Evolutionary conservation across 371 early-diverging fungal species (phyloP).

Genomic region (Syncephalastrum contaminatum): DNA sequence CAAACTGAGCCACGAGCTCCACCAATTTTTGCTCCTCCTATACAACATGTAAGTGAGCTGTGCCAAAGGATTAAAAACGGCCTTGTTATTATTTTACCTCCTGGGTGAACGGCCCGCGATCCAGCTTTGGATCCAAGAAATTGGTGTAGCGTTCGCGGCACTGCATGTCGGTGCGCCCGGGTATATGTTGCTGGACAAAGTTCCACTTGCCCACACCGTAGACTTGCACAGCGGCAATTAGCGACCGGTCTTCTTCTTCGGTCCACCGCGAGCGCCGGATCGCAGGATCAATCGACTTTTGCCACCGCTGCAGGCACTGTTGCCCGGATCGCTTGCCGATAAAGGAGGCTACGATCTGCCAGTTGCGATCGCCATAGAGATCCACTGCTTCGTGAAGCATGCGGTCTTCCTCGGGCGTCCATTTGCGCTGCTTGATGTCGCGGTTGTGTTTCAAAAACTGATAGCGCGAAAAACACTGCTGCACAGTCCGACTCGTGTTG

Average conservation of each 20-base stretch:
- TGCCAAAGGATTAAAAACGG: no score
- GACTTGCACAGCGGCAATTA: conserved; percentile 62
- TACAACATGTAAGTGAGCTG: no score
- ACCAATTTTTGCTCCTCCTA: no score
- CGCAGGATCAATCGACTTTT: conserved; percentile 71
- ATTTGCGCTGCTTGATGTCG: conserved; percentile 26
- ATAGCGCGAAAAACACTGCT: conserved; percentile 80
- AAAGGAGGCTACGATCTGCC: conserved; percentile 68
- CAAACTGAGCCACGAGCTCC: no score
- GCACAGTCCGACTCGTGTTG: conserved; percentile 70
- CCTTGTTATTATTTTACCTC: conserved; percentile 34
- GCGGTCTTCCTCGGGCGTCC: conserved; percentile 67
- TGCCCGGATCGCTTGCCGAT: conserved; percentile 70
- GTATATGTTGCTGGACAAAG: conserved; percentile 67
- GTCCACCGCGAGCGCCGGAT: conserved; percentile 77
- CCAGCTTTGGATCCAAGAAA: conserved; percentile 63
- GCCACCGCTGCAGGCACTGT: conserved; percentile 87
- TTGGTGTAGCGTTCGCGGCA: conserved; percentile 87
- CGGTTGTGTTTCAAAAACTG: conserved; percentile 41
- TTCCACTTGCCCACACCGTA: conserved; percentile 80
- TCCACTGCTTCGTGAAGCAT: conserved; percentile 57
- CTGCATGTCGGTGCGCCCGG: conserved; percentile 83
- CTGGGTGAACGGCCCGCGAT: conserved; percentile 50
- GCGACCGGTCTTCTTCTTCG: conserved; percentile 68
- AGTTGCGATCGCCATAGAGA: conserved; percentile 63